Evolutionary conservation across 257 asterid species (phyloP).

Genomic region (Jacaranda copaia): DNA sequence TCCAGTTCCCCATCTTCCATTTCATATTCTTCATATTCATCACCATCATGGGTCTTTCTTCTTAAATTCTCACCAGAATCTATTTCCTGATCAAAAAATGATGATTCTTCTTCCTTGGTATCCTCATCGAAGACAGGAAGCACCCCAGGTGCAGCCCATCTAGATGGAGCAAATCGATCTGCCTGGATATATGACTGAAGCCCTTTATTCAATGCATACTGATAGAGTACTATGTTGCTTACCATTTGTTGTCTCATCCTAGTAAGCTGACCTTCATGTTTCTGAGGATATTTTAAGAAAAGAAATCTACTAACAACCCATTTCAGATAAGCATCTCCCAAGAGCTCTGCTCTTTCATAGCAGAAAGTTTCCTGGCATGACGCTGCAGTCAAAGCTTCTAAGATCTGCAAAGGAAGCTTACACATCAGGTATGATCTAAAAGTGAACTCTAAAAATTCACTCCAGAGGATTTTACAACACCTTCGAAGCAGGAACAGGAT

Average conservation of each 20-base stretch:
- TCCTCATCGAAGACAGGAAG: constrained; percentile 97
- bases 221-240: constrained; percentile 88
- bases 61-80: constrained; percentile 35
- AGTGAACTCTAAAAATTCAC: constrained; percentile 5
- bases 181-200: constrained; percentile 97
- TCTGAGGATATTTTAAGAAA: constrained; percentile 89
- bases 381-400: constrained; percentile 97
- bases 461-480: constrained; percentile 42
- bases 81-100: constrained; percentile 57
- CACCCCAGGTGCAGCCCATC: constrained; percentile 99
- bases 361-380: constrained; percentile 98
- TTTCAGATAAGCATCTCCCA: constrained; percentile 96
- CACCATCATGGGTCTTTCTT: constrained; percentile 43
- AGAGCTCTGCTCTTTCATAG: constrained; percentile 94
- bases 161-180: constrained; percentile 96
- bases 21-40: constrained; percentile 72
- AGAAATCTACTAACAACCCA: constrained; percentile 98
- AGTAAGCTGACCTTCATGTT: constrained; percentile 98
- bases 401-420: constrained; percentile 59
- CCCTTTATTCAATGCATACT: constrained; percentile 79
- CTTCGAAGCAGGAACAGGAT: constrained; percentile 83
- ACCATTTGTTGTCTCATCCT: constrained; percentile 98
- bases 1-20: constrained; percentile 98
- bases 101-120: constrained; percentile 61
- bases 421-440: constrained; percentile 33